Evolutionary conservation across 352 stramenopile species (phyloP).

Genomic region (Pythium monospermum): DNA sequence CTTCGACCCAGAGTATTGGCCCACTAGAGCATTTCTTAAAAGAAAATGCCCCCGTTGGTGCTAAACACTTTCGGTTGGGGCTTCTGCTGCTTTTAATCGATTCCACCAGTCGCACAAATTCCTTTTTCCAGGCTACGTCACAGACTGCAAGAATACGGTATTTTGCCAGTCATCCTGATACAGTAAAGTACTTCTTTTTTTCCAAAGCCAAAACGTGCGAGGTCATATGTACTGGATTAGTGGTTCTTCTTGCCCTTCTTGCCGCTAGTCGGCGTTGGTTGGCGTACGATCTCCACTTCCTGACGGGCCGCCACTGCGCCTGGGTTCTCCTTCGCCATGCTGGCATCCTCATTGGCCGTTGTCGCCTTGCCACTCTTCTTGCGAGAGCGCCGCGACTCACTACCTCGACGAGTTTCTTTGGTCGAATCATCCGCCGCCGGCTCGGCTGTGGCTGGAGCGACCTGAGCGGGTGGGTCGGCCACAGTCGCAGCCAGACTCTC

Average conservation of each 20-base stretch:
- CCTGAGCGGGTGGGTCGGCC: too few species aligned
- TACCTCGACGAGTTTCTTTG: conserved; percentile 4
- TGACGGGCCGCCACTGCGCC: not conserved
- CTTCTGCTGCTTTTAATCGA: too few species aligned
- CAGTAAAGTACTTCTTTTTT: conserved; percentile 7
- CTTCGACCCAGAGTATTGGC: too few species aligned
- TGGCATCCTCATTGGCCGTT: not conserved
- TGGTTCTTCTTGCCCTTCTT: conserved; percentile 18
- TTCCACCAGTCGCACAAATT: too few species aligned
- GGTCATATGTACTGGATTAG: not conserved
- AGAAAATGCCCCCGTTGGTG: too few species aligned
- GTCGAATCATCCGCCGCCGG: not conserved
- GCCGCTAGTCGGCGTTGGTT: conserved; percentile 3
- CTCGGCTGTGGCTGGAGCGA: not conserved
- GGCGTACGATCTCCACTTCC: conserved; percentile 9
- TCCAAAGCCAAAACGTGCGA: too few species aligned
- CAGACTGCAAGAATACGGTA: too few species aligned
- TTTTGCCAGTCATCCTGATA: not conserved
- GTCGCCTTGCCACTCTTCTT: not conserved
- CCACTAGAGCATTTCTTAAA: too few species aligned
- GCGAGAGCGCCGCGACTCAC: not conserved
- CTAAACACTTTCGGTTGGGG: too few species aligned
- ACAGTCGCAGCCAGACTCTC: too few species aligned
- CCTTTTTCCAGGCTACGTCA: too few species aligned
- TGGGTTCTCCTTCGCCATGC: not conserved